Evolutionary conservation across 2,329 filamentous ascomycete species (phyloP), one percentile per base, ranked within the genome.

Genomic region (Graphiopsis chlorocephala): DNA sequence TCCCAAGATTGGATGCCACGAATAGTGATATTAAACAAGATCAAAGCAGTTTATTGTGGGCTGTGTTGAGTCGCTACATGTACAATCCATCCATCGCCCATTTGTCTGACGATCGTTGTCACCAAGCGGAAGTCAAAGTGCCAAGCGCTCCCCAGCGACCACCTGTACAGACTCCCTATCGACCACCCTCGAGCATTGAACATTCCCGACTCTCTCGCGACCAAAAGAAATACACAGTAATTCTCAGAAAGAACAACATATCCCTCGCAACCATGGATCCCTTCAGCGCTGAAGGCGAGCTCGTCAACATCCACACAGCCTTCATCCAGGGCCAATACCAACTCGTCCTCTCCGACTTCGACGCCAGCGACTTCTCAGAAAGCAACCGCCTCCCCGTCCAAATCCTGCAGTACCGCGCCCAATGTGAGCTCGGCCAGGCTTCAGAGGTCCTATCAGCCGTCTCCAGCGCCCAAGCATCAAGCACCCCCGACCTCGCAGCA

Each of bases 241-340:
- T 8, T 17, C 11, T 20, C 23, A 38, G 28, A 38, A 23, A 10
- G 15, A 20, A 57, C 12, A 38, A 42, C 11, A 31, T 12, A 42
- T 20, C 4, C n/a, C 17, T 14, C 42, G 14, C 45, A 62, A 71
- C 73, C 71, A 86, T 86, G 84, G 86, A 89, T 77, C 86, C 86
- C 55, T 89, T 88, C 75, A 86, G 85, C 65, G 80, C 85, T 69
- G 86, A 88, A 78, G 86, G 86, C 78, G 86, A 89, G 78, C 85
- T 89, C 72, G 83, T 88, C 74, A 88, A 87, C 81, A 86, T 88
- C 75, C 85, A 87, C 80, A 87, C 84, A 73, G 85, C 86, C 75
- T 88, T 88, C 80, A 83, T 87, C 78, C 85, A 87, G 78, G 93
- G 91, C 75, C 93, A 96, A 83, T 97, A 92, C 84, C 86, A 91